Evolutionary conservation across 345 rosid species (phyloP).

Genomic region (Hypericum androsaemum): DNA sequence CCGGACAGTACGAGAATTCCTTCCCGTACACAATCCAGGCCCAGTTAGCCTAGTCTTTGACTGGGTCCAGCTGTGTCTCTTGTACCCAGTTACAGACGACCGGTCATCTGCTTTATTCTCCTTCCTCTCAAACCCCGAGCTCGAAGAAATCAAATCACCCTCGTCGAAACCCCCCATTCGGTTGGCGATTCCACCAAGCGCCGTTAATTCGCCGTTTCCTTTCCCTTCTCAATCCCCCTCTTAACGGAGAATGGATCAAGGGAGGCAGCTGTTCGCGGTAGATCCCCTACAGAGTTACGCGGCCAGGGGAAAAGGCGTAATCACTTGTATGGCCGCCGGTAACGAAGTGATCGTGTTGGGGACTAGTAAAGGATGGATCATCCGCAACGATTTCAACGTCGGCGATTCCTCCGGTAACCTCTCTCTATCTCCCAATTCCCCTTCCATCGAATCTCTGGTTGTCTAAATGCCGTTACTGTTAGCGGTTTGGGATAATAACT

Average conservation of each 20-base stretch:
- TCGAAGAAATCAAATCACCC: too few relatives aligned
- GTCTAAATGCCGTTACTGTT: background rate
- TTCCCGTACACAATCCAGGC: too few relatives aligned
- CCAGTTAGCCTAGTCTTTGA: too few relatives aligned
- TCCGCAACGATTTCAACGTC: constrained; percentile 78
- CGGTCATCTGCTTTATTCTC: too few relatives aligned
- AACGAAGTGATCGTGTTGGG: constrained; percentile 87
- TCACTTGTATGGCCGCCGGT: constrained; percentile 96
- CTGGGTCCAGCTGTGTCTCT: too few relatives aligned
- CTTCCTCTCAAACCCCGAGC: too few relatives aligned
- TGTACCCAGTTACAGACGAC: too few relatives aligned
- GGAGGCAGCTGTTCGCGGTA: constrained; percentile 71
- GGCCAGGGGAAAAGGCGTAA: constrained; percentile 75
- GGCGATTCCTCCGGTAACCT: constrained; percentile 63
- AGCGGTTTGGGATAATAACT: background rate
- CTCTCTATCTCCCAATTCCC: background rate
- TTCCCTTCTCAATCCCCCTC: too few relatives aligned
- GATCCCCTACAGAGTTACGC: constrained; percentile 88
- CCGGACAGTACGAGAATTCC: too few relatives aligned
- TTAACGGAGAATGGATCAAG: constrained; percentile 74
- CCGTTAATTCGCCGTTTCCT: too few relatives aligned
- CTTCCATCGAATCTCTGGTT: background rate
- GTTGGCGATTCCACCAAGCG: too few relatives aligned
- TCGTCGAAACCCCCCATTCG: too few relatives aligned
- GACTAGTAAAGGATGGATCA: constrained; percentile 92